A percentile compares a stretch with the other conserved stretches of the same genome.
phyloP scores from a whole-genome alignment of 768 basidiomycete genomes.

The Dacryopinax spathularia region DNA sequence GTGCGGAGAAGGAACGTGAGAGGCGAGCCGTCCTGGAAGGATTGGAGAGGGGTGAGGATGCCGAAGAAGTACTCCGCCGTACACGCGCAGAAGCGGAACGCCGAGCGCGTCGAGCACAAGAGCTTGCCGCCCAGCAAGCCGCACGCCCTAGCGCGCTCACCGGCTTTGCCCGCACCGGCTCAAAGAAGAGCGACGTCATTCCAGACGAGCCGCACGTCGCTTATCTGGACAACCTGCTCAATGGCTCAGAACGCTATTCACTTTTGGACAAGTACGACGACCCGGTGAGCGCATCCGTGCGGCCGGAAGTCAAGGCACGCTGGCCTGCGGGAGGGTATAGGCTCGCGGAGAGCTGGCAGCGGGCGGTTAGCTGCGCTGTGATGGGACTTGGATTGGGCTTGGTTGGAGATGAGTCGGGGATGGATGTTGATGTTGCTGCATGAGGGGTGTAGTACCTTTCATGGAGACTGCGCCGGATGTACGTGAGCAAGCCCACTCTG shows the following conservation, averaged over 20 bases:
- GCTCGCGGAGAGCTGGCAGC: conserved; percentile 63
- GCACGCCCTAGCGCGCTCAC: conserved; percentile 29
- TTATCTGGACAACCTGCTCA: conserved; percentile 60
- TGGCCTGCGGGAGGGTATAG: conserved; percentile 34
- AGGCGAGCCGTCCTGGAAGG: conserved; percentile 64
- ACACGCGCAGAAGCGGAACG: background rate
- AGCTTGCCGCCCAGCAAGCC: background rate
- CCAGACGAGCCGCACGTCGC: conserved; percentile 73
- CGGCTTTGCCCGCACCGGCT: conserved; percentile 51
- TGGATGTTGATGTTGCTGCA: conserved; percentile 6
- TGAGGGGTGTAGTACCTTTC: too few relatives aligned
- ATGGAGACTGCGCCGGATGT: too few relatives aligned
- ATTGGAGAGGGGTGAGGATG: conserved; percentile 39
- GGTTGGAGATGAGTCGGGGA: background rate
- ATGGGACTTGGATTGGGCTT: conserved; percentile 35
- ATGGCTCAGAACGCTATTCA: conserved; percentile 53
- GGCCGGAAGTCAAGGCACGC: conserved; percentile 37
- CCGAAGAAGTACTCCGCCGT: background rate
- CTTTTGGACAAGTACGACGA: conserved; percentile 53
- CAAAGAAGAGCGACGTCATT: conserved; percentile 36
- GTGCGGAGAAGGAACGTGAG: conserved; percentile 58
- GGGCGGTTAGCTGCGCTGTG: conserved; percentile 59
- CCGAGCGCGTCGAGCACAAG: background rate
- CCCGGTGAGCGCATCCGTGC: conserved; percentile 57
- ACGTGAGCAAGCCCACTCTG: too few relatives aligned